Percentiles rank a stretch among this genome's conserved stretches.
phyloP scores from a whole-genome alignment of 1,284 basidiomycete genomes.

The Pterulicium gracile region DNA sequence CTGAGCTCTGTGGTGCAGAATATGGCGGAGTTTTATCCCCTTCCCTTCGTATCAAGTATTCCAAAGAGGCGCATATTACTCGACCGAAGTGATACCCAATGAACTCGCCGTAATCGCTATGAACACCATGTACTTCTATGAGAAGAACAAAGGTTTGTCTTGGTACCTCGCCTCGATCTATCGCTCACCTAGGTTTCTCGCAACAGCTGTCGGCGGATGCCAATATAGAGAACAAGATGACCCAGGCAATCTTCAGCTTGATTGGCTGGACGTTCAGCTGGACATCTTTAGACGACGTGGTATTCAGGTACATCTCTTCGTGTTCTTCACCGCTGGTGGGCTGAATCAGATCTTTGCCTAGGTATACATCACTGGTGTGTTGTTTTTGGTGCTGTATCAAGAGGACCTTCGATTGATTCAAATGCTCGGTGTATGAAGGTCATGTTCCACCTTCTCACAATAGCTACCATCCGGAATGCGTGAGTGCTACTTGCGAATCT shows the following conservation, averaged over 20 bases:
- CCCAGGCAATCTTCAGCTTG: slow-evolving; percentile 76
- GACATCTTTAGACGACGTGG: slow-evolving; percentile 57
- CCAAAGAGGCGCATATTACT: slow-evolving; percentile 78
- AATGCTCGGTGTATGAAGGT: too few relatives aligned
- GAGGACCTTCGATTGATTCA: too few relatives aligned
- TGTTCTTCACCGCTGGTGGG: slow-evolving; percentile 5
- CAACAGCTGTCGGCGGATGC: slow-evolving; percentile 59
- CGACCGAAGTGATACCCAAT: slow-evolving; percentile 73
- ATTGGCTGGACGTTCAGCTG: slow-evolving; percentile 88
- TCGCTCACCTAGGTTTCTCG: too few relatives aligned
- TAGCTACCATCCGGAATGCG: slow-evolving; percentile 82
- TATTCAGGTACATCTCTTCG: slow-evolving; percentile 63
- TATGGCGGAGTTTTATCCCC: slow-evolving; percentile 82
- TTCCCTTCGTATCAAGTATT: slow-evolving; percentile 74
- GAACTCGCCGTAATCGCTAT: slow-evolving; percentile 74
- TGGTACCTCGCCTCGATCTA: slow-evolving; percentile 1
- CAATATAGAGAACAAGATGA: slow-evolving; percentile 47
- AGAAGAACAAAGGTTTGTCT: slow-evolving; percentile 73
- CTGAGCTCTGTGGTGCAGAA: too few relatives aligned
- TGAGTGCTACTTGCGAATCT: slow-evolving; percentile 29
- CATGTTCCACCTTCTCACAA: slow-evolving; percentile 75
- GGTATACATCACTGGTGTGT: slow-evolving; percentile 38
- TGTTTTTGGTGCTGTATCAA: too few relatives aligned
- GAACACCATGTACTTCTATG: slow-evolving; percentile 91
- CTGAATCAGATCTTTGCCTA: slow-evolving; percentile 14